phyloP scores from a whole-genome alignment of 2,329 filamentous ascomycete species.

The Curvularia spicifera region DNA sequence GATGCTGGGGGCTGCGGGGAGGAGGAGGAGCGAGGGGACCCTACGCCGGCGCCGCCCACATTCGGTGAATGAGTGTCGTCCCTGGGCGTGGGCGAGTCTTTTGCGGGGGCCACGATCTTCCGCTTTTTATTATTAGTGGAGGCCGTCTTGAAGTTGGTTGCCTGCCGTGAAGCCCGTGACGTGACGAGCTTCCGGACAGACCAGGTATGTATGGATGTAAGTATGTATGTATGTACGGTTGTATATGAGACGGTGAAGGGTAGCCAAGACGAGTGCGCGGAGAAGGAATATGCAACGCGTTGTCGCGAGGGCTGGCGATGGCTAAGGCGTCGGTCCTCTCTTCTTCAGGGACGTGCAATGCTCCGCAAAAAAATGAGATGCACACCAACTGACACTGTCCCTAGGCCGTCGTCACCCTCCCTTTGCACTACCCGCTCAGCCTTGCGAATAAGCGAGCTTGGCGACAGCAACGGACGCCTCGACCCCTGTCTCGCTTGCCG shows the following conservation, averaged over 20 bases:
- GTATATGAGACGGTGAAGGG: conserved; percentile 9
- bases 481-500: conserved; percentile 9
- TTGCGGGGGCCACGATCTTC: conserved; percentile 51
- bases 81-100: conserved; percentile 18
- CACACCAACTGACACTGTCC: conserved; percentile 23
- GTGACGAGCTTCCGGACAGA: conserved; percentile 47
- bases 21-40: conserved; percentile 41
- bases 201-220: not conserved
- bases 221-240: not conserved
- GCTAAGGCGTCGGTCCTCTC: conserved; percentile 10
- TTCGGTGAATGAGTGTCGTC: conserved; percentile 37
- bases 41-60: conserved; percentile 38
- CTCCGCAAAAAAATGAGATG: conserved; percentile 31
- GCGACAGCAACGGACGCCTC: conserved; percentile 10
- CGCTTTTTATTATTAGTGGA: conserved; percentile 57
- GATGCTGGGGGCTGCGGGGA: conserved; percentile 45
- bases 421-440: conserved; percentile 21
- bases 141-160: conserved; percentile 50
- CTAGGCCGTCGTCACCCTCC: conserved; percentile 26
- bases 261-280: conserved; percentile 5
- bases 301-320: conserved; percentile 17
- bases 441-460: conserved; percentile 32
- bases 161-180: conserved; percentile 48
- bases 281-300: conserved; percentile 26
- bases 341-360: conserved; percentile 22